Base-by-base conservation (phyloP, 805 yeast genomes). In the Kodamaea lidongshanica region DNA sequence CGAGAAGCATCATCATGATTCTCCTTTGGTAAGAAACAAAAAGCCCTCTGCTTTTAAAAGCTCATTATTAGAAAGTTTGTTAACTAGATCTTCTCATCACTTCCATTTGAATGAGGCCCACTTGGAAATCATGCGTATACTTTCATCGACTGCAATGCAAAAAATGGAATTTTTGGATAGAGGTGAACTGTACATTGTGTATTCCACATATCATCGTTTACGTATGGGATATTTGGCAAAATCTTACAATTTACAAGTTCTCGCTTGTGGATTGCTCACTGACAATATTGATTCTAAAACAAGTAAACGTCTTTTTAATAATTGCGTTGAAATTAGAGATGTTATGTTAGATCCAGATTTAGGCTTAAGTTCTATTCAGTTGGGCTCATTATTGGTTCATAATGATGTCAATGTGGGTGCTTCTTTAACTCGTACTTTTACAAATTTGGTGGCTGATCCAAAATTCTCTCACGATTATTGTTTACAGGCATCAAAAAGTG, bases 361-460 rank as follows among this genome's bases (percentile, higher is more conserved):
- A 44, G 62, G 82, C 16, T 48, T 68, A 29, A 47, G 68, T 32
- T 67, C 73, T 6, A 58, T 78, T 32, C 66, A 75, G 35, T 53
- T 77, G 35, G 84, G 81, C 7, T 62, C 80, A 6, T 50, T 76
- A 31, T 51, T 79, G 41, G 70, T 70, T 19, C 59, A 48, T 35
- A 61, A 58, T 34, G 68, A 63, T 34, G 58, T 54, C 14, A 34
- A 50, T 7, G 46, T 60, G 30, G 65, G 66, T 6, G 48, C 66
- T 2, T 44, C 56, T 2, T 55, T 60, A 56, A 54, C 72, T 45
- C 46, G 61, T 41, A 56, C 65, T 54, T 67, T 54, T 57, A 57
- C 83, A 2, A 54, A 74, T 3, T 55, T 79, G 32, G 63, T 81
- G 10, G 69, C 81, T 0, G 65, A 75, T 30, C 74, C 76, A 8